These are phyloP conservation scores for Monosporascus sp. DNA, from an alignment of 2,329 filamentous ascomycete genomes.

Conservation along the genomic window DNA sequence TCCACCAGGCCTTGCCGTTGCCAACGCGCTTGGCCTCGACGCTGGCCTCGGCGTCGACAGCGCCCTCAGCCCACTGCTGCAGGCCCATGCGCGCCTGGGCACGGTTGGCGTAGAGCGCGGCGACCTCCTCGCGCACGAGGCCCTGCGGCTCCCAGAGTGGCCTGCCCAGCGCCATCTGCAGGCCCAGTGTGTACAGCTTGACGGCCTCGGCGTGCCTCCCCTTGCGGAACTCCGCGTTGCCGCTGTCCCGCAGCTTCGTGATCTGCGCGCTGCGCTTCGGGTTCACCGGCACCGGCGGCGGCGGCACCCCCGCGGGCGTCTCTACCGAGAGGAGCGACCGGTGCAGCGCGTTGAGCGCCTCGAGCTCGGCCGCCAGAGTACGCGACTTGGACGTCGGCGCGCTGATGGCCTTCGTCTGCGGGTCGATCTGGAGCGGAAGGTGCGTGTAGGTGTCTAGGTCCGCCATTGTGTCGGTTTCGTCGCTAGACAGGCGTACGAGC, in stretches of 20 bases:
- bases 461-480: constrained; percentile 12
- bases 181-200: constrained; percentile 75
- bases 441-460: constrained; percentile 58
- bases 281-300: constrained; percentile 85
- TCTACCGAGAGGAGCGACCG: constrained; percentile 63
- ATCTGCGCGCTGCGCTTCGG: constrained; percentile 86
- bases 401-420: constrained; percentile 70
- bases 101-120: constrained; percentile 75
- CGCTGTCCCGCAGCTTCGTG: constrained; percentile 82
- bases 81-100: constrained; percentile 85
- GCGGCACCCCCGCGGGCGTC: constrained; percentile 61
- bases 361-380: constrained; percentile 58
- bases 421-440: constrained; percentile 75
- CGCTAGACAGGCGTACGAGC: too few relatives aligned
- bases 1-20: constrained; percentile 94
- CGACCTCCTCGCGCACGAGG: constrained; percentile 78
- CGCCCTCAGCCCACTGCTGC: constrained; percentile 76
- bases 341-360: constrained; percentile 74
- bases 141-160: constrained; percentile 84
- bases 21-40: constrained; percentile 81
- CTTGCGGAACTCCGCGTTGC: constrained; percentile 79
- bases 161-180: constrained; percentile 79
- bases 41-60: constrained; percentile 81
- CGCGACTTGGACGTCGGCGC: constrained; percentile 33
- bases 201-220: constrained; percentile 68